These are phyloP conservation scores for Staphylotrichum longicolle DNA, from an alignment of 495 filamentous ascomycete genomes.

Conservation along the genomic window DNA sequence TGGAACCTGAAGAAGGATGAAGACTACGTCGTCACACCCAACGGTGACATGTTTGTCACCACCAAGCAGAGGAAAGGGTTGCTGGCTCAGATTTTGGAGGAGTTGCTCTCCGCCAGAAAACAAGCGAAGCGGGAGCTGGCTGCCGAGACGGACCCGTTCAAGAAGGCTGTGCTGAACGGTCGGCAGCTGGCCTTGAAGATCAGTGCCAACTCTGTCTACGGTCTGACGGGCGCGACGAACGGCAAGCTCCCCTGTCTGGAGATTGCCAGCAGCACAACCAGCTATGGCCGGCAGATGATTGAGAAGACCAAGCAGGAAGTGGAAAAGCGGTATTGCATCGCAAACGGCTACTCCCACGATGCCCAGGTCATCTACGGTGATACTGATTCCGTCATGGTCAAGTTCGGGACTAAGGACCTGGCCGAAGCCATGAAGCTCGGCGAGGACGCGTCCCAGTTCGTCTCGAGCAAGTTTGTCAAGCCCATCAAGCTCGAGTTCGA, in stretches of 20 bases:
- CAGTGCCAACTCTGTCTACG: conserved; percentile 97
- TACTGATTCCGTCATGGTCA: conserved; percentile 99
- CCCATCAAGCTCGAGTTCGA: conserved; percentile 99
- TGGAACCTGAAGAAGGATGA: conserved; percentile 74
- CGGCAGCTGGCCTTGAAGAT: conserved; percentile 94
- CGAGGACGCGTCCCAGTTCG: conserved; percentile 79
- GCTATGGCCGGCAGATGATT: conserved; percentile 97
- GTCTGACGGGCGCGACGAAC: conserved; percentile 91
- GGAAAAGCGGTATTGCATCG: conserved; percentile 80
- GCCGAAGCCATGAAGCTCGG: conserved; percentile 90
- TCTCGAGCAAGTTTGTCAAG: conserved; percentile 87
- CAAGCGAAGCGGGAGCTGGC: conserved; percentile 89
- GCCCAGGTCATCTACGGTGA: conserved; percentile 98
- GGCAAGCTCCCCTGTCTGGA: conserved; percentile 93
- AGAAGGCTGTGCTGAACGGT: conserved; percentile 96
- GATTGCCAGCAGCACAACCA: conserved; percentile 94
- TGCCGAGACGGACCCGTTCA: conserved; percentile 90
- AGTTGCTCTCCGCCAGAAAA: conserved; percentile 84
- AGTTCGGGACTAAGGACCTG: conserved; percentile 85
- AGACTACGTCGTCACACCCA: conserved; percentile 95
- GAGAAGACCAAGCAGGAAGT: conserved; percentile 94
- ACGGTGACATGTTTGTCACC: conserved; percentile 90
- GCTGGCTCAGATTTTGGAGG: conserved; percentile 91
- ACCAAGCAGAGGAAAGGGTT: conserved; percentile 86
- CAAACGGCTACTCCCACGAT: conserved; percentile 90